Evolutionary conservation across 495 filamentous ascomycete species (phyloP), one percentile per base, ranked within the genome.

Genomic region (Penicillium lagena): DNA sequence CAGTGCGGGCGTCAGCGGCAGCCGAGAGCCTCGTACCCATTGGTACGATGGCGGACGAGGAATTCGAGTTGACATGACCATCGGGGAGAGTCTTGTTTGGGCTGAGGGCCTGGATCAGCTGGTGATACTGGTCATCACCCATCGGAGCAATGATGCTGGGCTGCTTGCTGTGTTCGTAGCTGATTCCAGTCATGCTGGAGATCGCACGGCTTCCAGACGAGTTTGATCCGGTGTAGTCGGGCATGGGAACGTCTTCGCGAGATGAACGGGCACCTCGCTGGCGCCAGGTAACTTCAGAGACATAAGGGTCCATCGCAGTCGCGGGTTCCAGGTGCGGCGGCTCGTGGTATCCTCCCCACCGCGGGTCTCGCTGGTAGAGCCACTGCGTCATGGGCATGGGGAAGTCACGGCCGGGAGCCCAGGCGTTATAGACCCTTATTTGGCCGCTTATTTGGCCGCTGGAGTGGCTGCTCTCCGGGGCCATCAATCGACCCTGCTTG

Each of bases 191-290:
- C 56, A 70, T 66, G 52, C 58, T 64, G 36, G 70, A 72, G 30
- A 71, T 62, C 12, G 60, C 60, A 33, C 68, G 66, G 48, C 69
- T 75, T 43, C 61, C 71, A 12, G 56, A 52, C 9, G 70, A 68
- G 36, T 54, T 64, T 12, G 68, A 66, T 22, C 22, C 22, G 22
- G 54, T 52, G 51, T 70, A 75, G 43, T 80, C 77, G 28, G 71
- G 74, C 77, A 79, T 80, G 7, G 76, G 66, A 22, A 74, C 47
- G 43, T 80, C 76, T 41, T 71, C 66, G 33, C 64, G 62, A 14
- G 67, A 68, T 22, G 73, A 70, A 14, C 61, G 57, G 14, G 70
- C 56, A 40, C 67, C 68, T 47, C 54, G 57, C 31, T 68, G 64
- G 5, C 55, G 58, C 37, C 63, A 60, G 31, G 55, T 37, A 32